Evolutionary conservation across 2,329 filamentous ascomycete species (phyloP).

Genomic region (Lecanicillium sp.): DNA sequence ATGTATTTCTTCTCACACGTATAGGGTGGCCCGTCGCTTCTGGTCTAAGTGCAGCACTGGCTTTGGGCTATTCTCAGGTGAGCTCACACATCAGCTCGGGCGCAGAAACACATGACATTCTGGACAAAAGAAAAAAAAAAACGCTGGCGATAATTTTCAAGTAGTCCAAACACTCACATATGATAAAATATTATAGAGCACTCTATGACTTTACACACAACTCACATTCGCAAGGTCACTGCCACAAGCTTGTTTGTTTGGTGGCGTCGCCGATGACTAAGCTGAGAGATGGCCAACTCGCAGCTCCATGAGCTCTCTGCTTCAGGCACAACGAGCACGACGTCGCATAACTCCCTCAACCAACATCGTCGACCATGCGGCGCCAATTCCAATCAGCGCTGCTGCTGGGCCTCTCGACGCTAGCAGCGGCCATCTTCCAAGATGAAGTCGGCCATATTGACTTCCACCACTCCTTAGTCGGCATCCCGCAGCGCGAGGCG

Average conservation of each 20-base stretch:
- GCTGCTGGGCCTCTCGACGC: slow-evolving; percentile 34
- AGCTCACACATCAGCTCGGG: too few relatives aligned
- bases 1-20: too few relatives aligned
- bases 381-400: slow-evolving; percentile 30
- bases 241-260: not conserved
- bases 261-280: slow-evolving; percentile 11
- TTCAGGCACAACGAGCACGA: not conserved
- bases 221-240: too few relatives aligned
- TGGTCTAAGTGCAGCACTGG: too few relatives aligned
- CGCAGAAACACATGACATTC: too few relatives aligned
- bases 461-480: slow-evolving; percentile 82
- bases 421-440: slow-evolving; percentile 64
- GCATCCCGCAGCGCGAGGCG: slow-evolving; percentile 70
- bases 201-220: too few relatives aligned
- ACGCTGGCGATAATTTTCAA: too few relatives aligned
- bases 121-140: too few relatives aligned
- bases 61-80: too few relatives aligned
- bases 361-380: slow-evolving; percentile 26
- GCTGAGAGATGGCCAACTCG: slow-evolving; percentile 1
- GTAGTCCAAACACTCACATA: too few relatives aligned
- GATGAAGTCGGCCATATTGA: slow-evolving; percentile 91
- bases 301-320: slow-evolving; percentile 1
- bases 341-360: slow-evolving; percentile 2
- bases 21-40: too few relatives aligned
- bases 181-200: too few relatives aligned